Evolutionary conservation across 331 rosid species (phyloP).

Genomic region (Malus hybrid): DNA sequence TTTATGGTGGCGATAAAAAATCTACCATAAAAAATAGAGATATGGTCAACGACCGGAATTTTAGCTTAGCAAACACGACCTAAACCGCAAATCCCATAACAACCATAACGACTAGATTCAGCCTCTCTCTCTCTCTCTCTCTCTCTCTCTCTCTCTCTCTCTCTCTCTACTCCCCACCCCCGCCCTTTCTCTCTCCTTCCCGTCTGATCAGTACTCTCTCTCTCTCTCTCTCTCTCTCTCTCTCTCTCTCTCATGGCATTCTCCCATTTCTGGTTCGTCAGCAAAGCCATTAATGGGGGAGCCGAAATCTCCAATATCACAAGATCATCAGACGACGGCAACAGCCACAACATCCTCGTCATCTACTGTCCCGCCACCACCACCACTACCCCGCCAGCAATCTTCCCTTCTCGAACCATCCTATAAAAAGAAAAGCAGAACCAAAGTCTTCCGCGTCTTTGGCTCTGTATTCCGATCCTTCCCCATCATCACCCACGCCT

Average conservation of each 20-base stretch:
- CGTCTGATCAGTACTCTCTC: neutral
- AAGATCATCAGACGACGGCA: neutral
- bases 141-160: neutral
- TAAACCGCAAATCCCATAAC: constrained; percentile 16
- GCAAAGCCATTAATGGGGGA: constrained; percentile 32
- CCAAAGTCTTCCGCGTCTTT: constrained; percentile 40
- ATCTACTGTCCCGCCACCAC: neutral
- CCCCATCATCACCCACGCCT: constrained; percentile 56
- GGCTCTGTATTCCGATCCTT: constrained; percentile 61
- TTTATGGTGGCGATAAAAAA: no score
- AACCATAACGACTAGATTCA: neutral
- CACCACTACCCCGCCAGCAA: neutral
- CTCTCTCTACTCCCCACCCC: neutral
- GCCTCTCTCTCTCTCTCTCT: neutral
- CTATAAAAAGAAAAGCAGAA: constrained; percentile 24
- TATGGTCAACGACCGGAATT: neutral
- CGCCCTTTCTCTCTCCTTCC: neutral
- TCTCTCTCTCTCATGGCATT: constrained; percentile 7
- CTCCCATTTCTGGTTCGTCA: constrained; percentile 13
- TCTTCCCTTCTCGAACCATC: constrained; percentile 52
- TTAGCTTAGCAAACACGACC: neutral
- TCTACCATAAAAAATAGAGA: neutral
- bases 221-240: neutral
- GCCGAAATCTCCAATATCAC: constrained; percentile 8
- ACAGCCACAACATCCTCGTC: neutral